Conservation (phyloP, 129 eudicot genomes). For the Cynara cardunculus region DNA sequence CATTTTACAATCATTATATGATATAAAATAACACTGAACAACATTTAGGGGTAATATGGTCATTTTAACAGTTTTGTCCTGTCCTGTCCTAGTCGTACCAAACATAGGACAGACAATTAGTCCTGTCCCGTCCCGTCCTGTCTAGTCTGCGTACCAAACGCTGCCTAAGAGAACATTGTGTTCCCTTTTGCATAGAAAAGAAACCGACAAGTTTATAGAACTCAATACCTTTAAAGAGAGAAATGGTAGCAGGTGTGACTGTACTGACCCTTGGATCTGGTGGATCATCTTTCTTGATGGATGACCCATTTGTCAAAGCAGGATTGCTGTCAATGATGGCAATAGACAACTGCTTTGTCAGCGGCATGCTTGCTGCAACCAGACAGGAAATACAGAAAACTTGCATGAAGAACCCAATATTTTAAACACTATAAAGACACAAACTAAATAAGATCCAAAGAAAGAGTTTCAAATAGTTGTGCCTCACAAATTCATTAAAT, state of each 20-base stretch:
- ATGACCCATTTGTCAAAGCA: constrained; percentile 44
- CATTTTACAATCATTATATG: too few relatives aligned
- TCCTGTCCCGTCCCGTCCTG: too few relatives aligned
- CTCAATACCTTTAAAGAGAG: constrained; percentile 78
- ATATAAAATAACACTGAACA: too few relatives aligned
- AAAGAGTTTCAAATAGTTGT: not conserved
- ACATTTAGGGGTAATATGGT: too few relatives aligned
- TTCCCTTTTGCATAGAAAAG: constrained; percentile 16
- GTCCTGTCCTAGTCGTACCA: too few relatives aligned
- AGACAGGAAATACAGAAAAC: constrained; percentile 8
- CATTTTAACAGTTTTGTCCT: too few relatives aligned
- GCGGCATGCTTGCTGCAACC: constrained; percentile 76
- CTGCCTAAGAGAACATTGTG: not conserved
- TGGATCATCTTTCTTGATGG: constrained; percentile 71
- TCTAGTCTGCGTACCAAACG: too few relatives aligned
- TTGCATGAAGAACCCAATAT: not conserved
- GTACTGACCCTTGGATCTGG: constrained; percentile 99
- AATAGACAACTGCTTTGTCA: constrained; percentile 69
- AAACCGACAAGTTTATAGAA: constrained; percentile 13
- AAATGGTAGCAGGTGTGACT: constrained; percentile 85
- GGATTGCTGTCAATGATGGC: constrained; percentile 98
- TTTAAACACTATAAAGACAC: not conserved
- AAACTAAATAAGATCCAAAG: not conserved
- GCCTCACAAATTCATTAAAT: not conserved
- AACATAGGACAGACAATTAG: too few relatives aligned